Conservation (phyloP, 352 stramenopile species). For the Phytophthora citrophthora region DNA sequence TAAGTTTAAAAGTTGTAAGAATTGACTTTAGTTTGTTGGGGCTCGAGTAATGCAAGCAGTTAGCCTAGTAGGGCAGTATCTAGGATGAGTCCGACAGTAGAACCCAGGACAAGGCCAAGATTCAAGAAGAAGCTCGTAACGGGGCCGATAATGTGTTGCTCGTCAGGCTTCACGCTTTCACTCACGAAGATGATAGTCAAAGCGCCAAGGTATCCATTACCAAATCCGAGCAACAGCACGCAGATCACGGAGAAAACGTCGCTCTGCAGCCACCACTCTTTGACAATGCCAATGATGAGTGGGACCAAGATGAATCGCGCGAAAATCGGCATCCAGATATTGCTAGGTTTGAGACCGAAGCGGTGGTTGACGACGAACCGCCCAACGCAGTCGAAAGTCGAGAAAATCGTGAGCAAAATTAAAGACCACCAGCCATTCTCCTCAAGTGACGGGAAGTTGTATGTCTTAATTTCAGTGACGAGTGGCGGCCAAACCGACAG, state of each 20-base stretch:
- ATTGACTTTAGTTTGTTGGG: background rate
- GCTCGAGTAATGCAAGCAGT: background rate
- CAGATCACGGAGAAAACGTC: conserved; percentile 72
- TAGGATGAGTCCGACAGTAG: conserved; percentile 65
- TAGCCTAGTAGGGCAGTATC: conserved; percentile 56
- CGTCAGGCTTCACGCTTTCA: conserved; percentile 67
- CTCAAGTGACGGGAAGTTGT: conserved; percentile 74
- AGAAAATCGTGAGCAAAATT: conserved; percentile 80
- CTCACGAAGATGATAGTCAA: conserved; percentile 81
- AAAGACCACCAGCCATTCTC: conserved; percentile 78
- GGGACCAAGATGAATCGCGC: conserved; percentile 62
- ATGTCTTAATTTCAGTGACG: conserved; percentile 80
- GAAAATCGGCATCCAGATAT: conserved; percentile 65
- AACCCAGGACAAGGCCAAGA: conserved; percentile 75
- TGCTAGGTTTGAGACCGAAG: conserved; percentile 56
- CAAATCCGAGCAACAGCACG: conserved; percentile 65
- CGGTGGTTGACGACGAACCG: conserved; percentile 72
- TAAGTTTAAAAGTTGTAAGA: background rate
- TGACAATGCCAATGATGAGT: conserved; percentile 65
- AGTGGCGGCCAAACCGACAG: conserved; percentile 77
- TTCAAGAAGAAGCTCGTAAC: conserved; percentile 89
- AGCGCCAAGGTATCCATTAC: conserved; percentile 79
- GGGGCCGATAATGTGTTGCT: conserved; percentile 65
- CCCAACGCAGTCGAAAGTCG: conserved; percentile 63
- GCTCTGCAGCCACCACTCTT: conserved; percentile 65